Evolutionary conservation across 352 stramenopile species (phyloP).

Genomic region (Phytophthora crassamura): DNA sequence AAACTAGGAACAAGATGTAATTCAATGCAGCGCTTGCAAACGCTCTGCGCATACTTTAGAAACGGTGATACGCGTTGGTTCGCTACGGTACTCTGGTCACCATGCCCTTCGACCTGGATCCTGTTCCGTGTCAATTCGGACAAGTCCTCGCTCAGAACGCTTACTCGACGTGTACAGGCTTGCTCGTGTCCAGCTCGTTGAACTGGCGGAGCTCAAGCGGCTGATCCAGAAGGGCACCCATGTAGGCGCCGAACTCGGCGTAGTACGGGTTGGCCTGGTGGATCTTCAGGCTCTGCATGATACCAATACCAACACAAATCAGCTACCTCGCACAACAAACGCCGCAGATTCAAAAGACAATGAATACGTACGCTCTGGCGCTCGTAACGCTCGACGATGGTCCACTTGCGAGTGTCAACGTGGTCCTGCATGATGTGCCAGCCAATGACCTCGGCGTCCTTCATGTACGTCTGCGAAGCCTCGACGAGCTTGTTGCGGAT

Average conservation of each 20-base stretch:
- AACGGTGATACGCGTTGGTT: no score
- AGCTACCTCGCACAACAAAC: not conserved
- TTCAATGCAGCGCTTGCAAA: no score
- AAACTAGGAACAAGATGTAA: no score
- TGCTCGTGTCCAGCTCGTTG: constrained; percentile 31
- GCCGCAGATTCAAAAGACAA: not conserved
- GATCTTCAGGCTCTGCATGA: constrained; percentile 32
- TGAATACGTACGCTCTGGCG: constrained; percentile 18
- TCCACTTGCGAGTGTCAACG: constrained; percentile 27
- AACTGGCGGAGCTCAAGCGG: constrained; percentile 17
- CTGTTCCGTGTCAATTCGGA: no score
- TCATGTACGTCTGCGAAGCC: constrained; percentile 25
- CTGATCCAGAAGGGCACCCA: constrained; percentile 16
- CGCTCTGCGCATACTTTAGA: no score
- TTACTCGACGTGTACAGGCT: constrained; percentile 23
- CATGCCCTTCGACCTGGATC: no score
- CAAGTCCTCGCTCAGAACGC: no score
- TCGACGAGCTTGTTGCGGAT: constrained; percentile 30
- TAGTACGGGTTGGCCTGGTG: constrained; percentile 33
- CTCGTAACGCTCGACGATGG: constrained; percentile 34
- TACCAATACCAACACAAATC: not conserved
- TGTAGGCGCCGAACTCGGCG: constrained; percentile 15
- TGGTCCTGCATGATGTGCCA: constrained; percentile 37
- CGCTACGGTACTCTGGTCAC: no score
- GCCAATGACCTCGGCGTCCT: constrained; percentile 24